phyloP scores from a whole-genome alignment of 345 rosid genomes.

The Eucalyptus sp. region DNA sequence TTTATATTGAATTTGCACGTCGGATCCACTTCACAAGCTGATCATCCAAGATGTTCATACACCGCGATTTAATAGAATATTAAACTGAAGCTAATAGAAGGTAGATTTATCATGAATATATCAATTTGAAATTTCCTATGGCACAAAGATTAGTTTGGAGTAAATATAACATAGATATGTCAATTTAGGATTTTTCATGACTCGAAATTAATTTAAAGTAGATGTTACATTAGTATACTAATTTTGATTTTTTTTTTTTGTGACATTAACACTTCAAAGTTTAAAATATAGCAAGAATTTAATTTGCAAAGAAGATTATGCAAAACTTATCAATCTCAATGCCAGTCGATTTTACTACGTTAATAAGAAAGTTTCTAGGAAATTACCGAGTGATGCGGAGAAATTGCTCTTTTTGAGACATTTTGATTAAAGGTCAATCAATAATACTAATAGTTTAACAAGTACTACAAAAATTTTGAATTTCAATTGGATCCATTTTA shows the following conservation, averaged over 20 bases:
- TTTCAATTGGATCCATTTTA: not conserved
- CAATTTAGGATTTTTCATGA: not conserved
- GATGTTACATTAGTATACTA: no score
- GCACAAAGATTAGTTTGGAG: rapidly evolving
- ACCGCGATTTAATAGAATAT: not conserved
- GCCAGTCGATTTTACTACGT: rapidly evolving
- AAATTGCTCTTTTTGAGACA: not conserved
- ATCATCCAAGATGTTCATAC: not conserved
- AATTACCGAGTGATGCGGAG: rapidly evolving
- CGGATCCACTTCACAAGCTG: rapidly evolving
- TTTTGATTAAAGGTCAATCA: not conserved
- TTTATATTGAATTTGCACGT: not conserved
- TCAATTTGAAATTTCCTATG: not conserved
- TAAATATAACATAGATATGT: rapidly evolving
- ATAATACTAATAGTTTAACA: not conserved
- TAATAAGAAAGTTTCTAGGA: not conserved
- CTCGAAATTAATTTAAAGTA: not conserved
- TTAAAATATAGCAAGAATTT: not conserved
- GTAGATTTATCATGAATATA: not conserved
- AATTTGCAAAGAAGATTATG: not conserved
- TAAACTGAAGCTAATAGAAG: rapidly evolving
- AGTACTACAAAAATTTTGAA: not conserved
- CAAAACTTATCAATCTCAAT: not conserved
- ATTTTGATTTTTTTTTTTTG: no score
- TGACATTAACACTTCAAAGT: no score